These are phyloP conservation scores for Malassezia globosa DNA, from an alignment of 1,284 basidiomycete genomes.

Conservation along the genomic window DNA sequence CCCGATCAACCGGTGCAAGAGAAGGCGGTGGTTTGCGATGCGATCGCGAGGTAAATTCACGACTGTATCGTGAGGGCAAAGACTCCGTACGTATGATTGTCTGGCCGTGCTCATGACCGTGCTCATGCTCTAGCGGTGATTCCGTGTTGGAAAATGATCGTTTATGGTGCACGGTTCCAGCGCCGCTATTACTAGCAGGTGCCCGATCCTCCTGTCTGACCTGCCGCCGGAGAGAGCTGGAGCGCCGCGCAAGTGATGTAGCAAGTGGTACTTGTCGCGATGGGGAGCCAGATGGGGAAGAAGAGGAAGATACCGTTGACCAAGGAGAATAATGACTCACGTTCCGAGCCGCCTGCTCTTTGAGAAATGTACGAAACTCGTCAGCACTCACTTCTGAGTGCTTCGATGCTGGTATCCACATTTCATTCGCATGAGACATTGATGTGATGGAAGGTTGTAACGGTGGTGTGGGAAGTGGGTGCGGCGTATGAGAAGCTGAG, in stretches of 20 bases:
- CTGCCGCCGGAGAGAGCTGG: slow-evolving; percentile 40
- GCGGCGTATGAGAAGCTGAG: too few relatives aligned
- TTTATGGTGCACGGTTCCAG: too few relatives aligned
- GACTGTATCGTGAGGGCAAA: background rate
- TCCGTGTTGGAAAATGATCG: background rate
- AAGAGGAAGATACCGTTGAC: background rate
- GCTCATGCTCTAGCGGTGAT: background rate
- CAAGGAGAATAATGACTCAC: slow-evolving; percentile 20
- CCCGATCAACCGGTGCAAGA: too few relatives aligned
- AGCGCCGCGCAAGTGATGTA: slow-evolving; percentile 35
- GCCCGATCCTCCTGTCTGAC: slow-evolving; percentile 59
- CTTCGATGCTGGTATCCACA: slow-evolving; percentile 91
- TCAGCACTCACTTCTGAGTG: slow-evolving; percentile 95
- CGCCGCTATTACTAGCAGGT: too few relatives aligned
- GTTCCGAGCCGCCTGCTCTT: slow-evolving; percentile 64
- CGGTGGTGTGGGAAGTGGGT: background rate
- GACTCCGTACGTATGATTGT: background rate
- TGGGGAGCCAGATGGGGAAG: background rate
- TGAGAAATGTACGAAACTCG: slow-evolving; percentile 86
- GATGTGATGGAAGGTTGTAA: background rate
- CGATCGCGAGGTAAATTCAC: background rate
- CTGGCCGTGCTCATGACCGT: background rate
- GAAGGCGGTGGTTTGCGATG: slow-evolving; percentile 4
- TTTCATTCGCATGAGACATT: too few relatives aligned
- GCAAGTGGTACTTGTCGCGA: background rate